phyloP scores from a whole-genome alignment of 2,329 filamentous ascomycete species.

The Pseudopithomyces chartarum region DNA sequence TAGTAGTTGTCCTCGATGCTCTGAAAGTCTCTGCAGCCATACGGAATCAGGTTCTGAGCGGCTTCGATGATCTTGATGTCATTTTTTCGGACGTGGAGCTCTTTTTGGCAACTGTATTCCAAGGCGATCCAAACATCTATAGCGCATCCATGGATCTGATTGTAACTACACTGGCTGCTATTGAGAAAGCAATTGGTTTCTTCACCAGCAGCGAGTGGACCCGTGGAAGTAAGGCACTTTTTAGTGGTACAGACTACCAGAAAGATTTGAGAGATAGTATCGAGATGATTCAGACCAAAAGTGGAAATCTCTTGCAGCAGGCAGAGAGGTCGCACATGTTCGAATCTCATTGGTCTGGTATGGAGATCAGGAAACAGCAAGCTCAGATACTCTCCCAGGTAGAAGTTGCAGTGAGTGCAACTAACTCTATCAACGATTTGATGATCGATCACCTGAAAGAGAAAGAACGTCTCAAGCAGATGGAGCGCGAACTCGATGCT shows the following conservation, averaged over 20 bases:
- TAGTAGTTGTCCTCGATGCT: constrained; percentile 5
- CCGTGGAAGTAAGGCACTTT: not conserved
- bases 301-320: not conserved
- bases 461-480: not conserved
- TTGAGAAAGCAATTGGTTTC: constrained; percentile 9
- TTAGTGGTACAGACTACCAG: constrained; percentile 7
- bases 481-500: not conserved
- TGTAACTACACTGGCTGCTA: not conserved
- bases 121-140: constrained; percentile 1
- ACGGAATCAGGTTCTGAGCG: not conserved
- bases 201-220: not conserved
- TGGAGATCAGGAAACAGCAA: not conserved
- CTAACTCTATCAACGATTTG: constrained; percentile 2
- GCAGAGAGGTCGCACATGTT: constrained; percentile 7
- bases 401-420: not conserved
- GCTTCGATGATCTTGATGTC: constrained; percentile 5
- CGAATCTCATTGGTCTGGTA: constrained; percentile 2
- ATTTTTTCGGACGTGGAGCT: constrained; percentile 8
- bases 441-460: not conserved
- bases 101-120: constrained; percentile 5
- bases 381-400: not conserved
- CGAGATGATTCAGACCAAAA: constrained; percentile 4
- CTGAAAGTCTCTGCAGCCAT: constrained; percentile 2
- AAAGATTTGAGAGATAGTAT: constrained; percentile 3
- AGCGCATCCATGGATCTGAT: constrained; percentile 5